Evolutionary conservation across 306 rosid genomes (phyloP).

Genomic region (Rubus idaeus): DNA sequence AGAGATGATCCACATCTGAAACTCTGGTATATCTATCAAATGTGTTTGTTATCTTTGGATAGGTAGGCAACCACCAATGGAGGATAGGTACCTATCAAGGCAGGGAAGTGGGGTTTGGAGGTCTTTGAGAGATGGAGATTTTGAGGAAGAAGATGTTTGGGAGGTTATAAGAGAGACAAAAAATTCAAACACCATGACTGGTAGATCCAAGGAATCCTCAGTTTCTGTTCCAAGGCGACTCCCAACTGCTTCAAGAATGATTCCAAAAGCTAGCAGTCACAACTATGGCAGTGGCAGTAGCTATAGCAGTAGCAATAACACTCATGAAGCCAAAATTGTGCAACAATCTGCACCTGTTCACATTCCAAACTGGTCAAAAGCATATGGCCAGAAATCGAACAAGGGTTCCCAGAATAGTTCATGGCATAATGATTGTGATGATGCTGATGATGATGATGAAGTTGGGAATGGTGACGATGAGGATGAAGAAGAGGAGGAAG

Average conservation of each 20-base stretch:
- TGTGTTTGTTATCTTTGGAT: slow-evolving; percentile 1
- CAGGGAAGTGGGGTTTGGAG: slow-evolving; percentile 74
- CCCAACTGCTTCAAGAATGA: slow-evolving; percentile 59
- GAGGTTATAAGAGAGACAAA: slow-evolving; percentile 46
- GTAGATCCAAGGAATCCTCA: slow-evolving; percentile 27
- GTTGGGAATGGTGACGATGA: slow-evolving; percentile 21
- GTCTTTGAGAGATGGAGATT: slow-evolving; percentile 78
- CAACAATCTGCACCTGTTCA: slow-evolving; percentile 79
- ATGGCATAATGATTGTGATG: slow-evolving; percentile 33
- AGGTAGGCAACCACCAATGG: slow-evolving; percentile 57
- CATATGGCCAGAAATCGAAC: slow-evolving; percentile 38
- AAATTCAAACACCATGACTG: slow-evolving; percentile 13
- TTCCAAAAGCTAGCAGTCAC: slow-evolving; percentile 40
- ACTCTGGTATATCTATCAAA: slow-evolving; percentile 5
- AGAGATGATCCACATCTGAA: slow-evolving; percentile 12
- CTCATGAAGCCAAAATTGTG: slow-evolving; percentile 41
- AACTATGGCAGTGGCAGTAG: slow-evolving; percentile 30
- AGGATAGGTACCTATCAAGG: slow-evolving; percentile 43
- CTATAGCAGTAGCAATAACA: slow-evolving; percentile 24
- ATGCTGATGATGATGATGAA: slow-evolving; percentile 20
- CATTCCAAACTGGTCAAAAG: slow-evolving; percentile 70
- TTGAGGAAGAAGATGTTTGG: slow-evolving; percentile 89
- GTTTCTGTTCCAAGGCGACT: slow-evolving; percentile 37
- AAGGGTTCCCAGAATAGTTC: slow-evolving; percentile 35
- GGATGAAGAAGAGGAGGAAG: slow-evolving; percentile 33